Evolutionary conservation across 2,329 filamentous ascomycete species (phyloP), one percentile per base, ranked within the genome.

Genomic region (Nemania bipapillata): DNA sequence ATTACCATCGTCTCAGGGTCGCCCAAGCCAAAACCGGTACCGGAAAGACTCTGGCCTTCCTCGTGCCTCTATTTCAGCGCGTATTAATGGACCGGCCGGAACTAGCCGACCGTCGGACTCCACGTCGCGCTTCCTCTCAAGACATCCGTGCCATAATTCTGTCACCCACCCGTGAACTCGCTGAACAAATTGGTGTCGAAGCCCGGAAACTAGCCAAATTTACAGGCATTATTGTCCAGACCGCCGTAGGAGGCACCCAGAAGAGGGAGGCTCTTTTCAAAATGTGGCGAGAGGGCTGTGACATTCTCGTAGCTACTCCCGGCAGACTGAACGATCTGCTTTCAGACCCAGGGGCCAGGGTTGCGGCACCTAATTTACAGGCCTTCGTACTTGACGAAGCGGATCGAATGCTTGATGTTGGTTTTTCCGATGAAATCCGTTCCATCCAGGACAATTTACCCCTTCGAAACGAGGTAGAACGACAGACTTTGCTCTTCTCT

Each of bases 331-430:
- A 91, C 75, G 96, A 99, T 79, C 85, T 97, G 45, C 85, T 97
- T 28, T 85, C 85, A 2, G 93, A 97, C 76, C 81, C 83, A 0
- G 77, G 78, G 63, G 87, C 85, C 65, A 86, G 88, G 26, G 87
- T 97, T 45, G 83, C 84, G 24, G 92, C 92, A 80, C 94, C 78
- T 80, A 94, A 92, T 79, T 91, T 98, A 84, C 92, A 93, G 79
- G 96, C 96, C 74, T 86, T 99, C 53, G 94, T 98, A 72, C 90
- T 99, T 54, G 96, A 99, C 75, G 96, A 99, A 85, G 96, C 96
- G 76, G 96, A 99, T 82, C 92, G 96, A 75, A 97, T 99, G 92
- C 87, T 99, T 78, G 96, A 99, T 83, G 96, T 97, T 85, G 96
- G 92, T 2, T 95, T 95, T 76, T 84, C 90, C 65, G 83, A 84